These are phyloP conservation scores for Pseudogymnoascus sp. DNA, from an alignment of 2,329 filamentous ascomycete genomes.

Conservation along the genomic window DNA sequence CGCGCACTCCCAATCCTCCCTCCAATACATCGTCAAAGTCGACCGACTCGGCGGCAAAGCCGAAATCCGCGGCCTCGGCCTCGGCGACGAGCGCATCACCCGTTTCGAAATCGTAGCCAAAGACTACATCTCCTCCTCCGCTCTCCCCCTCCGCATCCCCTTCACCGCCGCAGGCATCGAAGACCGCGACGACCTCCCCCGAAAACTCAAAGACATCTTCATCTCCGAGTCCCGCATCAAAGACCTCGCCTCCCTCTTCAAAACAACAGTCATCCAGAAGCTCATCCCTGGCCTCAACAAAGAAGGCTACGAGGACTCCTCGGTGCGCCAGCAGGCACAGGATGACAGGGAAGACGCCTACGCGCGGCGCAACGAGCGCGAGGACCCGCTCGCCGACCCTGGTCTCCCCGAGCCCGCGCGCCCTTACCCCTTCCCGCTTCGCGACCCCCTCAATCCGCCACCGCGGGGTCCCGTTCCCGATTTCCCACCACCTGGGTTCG, in stretches of 20 bases:
- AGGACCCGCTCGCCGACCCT: slow-evolving; percentile 39
- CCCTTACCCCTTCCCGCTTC: slow-evolving; percentile 50
- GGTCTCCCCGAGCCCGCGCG: slow-evolving; percentile 50
- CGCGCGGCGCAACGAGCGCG: slow-evolving; percentile 30
- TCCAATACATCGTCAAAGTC: slow-evolving; percentile 74
- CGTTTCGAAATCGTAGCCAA: slow-evolving; percentile 65
- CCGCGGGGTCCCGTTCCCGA: slow-evolving; percentile 61
- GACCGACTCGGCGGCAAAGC: slow-evolving; percentile 75
- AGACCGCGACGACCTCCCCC: slow-evolving; percentile 40
- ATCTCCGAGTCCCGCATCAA: slow-evolving; percentile 61
- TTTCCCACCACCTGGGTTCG: slow-evolving; percentile 81
- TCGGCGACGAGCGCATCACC: slow-evolving; percentile 73
- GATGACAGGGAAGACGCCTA: slow-evolving; percentile 34
- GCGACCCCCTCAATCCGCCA: slow-evolving; percentile 53
- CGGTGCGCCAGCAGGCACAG: slow-evolving; percentile 33
- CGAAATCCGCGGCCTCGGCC: slow-evolving; percentile 69
- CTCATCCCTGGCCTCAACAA: slow-evolving; percentile 69
- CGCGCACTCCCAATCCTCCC: slow-evolving; percentile 73
- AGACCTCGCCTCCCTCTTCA: slow-evolving; percentile 64
- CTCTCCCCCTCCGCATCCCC: slow-evolving; percentile 48
- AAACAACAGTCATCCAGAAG: slow-evolving; percentile 73
- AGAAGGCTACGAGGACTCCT: slow-evolving; percentile 63
- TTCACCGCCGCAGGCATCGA: slow-evolving; percentile 39
- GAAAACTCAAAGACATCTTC: slow-evolving; percentile 55
- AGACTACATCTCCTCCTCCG: slow-evolving; percentile 61